Conservation (phyloP, 2,329 filamentous ascomycete genomes). For the Beauveria caledonica region DNA sequence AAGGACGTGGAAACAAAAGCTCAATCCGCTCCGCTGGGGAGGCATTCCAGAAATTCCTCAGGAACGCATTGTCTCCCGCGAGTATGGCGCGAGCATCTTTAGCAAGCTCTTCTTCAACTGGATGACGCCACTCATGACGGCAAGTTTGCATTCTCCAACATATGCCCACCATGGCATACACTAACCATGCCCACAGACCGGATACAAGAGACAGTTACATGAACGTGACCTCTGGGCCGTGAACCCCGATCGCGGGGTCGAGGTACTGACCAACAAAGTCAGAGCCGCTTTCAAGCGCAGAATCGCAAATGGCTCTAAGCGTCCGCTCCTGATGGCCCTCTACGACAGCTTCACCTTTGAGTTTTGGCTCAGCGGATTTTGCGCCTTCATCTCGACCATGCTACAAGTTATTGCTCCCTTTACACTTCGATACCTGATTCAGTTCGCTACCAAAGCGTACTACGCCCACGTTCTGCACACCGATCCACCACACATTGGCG, state of each 20-base stretch:
- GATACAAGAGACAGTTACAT: constrained; percentile 78
- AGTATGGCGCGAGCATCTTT: constrained; percentile 65
- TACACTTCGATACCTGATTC: constrained; percentile 75
- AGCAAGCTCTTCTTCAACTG: constrained; percentile 78
- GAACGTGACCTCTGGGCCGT: constrained; percentile 81
- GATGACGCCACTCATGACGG: constrained; percentile 81
- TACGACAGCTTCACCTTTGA: constrained; percentile 81
- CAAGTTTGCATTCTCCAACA: constrained; percentile 30
- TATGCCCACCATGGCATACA: neutral
- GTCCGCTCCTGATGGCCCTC: constrained; percentile 70
- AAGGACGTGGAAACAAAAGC: constrained; percentile 53
- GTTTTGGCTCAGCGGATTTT: constrained; percentile 76
- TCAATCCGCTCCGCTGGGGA: constrained; percentile 56
- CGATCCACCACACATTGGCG: constrained; percentile 59
- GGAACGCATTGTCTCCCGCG: constrained; percentile 49
- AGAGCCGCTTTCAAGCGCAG: constrained; percentile 61
- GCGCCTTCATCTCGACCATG: constrained; percentile 63
- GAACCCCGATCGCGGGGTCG: constrained; percentile 70
- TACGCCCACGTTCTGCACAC: constrained; percentile 42
- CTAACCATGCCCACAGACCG: constrained; percentile 43
- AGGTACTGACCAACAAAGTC: constrained; percentile 59
- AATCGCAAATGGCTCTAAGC: constrained; percentile 58
- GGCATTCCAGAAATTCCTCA: constrained; percentile 46
- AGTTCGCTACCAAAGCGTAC: constrained; percentile 75
- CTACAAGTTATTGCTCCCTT: constrained; percentile 80